Evolutionary conservation across 352 stramenopile genomes (phyloP), one percentile per base, ranked within the genome.

Genomic region (Globisporangium middletonii): DNA sequence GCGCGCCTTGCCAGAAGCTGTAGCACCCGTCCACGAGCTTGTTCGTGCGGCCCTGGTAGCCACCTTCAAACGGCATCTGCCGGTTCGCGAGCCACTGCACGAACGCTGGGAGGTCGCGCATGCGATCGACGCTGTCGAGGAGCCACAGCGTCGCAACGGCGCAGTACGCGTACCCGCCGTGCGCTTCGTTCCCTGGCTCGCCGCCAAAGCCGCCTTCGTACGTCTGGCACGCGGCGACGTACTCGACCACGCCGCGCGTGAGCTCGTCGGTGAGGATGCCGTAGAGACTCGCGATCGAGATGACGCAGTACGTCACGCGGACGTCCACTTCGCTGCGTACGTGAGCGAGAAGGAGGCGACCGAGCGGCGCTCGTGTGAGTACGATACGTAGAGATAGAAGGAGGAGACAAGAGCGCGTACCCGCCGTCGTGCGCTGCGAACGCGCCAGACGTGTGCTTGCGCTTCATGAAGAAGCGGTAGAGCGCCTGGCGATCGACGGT

Each of bases 1-100:
- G 67, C 16, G 90, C 92, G 13, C 96, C 97, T 64, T 99, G 93
- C 96, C 97, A 99, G 72, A 99, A 99, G n/a, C 91, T 98, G 71
- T 99, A 99, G 75, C 97, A 99, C 0, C 96, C 97, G 68, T 99
- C 97, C 12, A 99, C 97, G 4, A 99, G 76, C 68, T 99, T 99
- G 79, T 99, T 99, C 7, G 94, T 98, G 26, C 97, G 87, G 35
- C 97, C 97, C 53, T 94, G 84, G 72, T 91, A 94, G 0, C 88
- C 89, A 7, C 89, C 89, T 79, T 97, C 90, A 53, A 93, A 97
- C 19, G 73, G 67, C 89, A 98, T 98, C 74, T 99, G 97, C 16
- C 96, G 75, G 57, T 92, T 82, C 43, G 84, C 75, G 43, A 99
- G 71, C 96, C 96, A 99, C 56, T 81, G 69, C 7, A 92, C 68